Conservation (phyloP, 2,329 filamentous ascomycete species). For the Colletotrichum viniferum region DNA sequence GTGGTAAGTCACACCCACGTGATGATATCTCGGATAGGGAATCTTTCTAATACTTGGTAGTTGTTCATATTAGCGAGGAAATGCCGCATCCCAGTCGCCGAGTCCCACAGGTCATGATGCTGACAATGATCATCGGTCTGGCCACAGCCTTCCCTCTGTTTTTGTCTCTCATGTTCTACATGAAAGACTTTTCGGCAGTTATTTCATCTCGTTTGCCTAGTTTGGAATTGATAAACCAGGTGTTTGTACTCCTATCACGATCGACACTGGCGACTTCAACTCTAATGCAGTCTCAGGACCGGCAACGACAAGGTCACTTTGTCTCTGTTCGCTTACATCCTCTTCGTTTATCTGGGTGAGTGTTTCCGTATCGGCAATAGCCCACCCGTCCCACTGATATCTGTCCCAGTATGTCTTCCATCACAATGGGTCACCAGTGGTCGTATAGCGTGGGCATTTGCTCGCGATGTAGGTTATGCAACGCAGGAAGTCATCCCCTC, state of each 20-base stretch:
- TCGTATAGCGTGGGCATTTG: constrained; percentile 35
- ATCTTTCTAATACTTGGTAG: neutral
- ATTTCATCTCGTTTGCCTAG: constrained; percentile 25
- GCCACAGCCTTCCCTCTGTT: neutral
- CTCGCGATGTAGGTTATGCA: constrained; percentile 29
- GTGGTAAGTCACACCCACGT: neutral
- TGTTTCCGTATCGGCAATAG: neutral
- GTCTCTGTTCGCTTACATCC: neutral
- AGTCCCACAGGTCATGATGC: constrained; percentile 20
- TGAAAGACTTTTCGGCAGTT: constrained; percentile 25
- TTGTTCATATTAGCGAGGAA: constrained; percentile 22
- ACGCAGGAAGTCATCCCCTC: neutral
- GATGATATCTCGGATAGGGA: neutral
- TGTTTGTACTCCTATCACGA: neutral
- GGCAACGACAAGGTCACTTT: neutral
- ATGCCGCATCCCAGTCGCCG: constrained; percentile 19
- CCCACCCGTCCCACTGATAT: neutral
- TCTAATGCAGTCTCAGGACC: neutral
- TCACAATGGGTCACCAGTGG: constrained; percentile 34
- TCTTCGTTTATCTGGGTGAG: neutral
- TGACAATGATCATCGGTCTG: neutral
- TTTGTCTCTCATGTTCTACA: neutral
- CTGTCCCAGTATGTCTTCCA: constrained; percentile 25
- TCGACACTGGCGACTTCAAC: constrained; percentile 17
- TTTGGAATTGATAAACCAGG: neutral